Percentiles rank a stretch among this genome's conserved stretches.
These are phyloP conservation scores for Cunninghamia lanceolata DNA, from an alignment of 75 land plant species.

Conservation along the genomic window DNA sequence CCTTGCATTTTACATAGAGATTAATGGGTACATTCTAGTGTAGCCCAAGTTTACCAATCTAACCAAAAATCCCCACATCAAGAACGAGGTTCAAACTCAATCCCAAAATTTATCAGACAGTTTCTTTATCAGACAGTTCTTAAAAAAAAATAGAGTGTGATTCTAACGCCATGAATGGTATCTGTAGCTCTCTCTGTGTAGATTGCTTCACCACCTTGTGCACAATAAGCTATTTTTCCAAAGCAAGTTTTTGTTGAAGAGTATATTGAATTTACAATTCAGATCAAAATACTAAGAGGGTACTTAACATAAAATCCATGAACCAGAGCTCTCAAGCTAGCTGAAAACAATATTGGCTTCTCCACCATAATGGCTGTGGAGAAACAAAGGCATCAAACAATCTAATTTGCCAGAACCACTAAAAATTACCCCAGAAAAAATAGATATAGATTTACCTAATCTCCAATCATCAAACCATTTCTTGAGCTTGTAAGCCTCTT, in stretches of 20 bases:
- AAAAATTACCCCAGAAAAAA: background rate
- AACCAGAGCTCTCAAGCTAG: background rate
- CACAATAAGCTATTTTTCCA: background rate
- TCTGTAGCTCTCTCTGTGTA: too few relatives aligned
- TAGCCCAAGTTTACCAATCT: too few relatives aligned
- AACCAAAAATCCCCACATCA: too few relatives aligned
- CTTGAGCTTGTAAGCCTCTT: background rate
- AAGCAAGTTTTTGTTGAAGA: background rate
- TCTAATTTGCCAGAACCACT: background rate
- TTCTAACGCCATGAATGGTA: too few relatives aligned
- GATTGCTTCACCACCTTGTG: too few relatives aligned
- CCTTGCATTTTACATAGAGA: too few relatives aligned
- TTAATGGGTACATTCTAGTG: too few relatives aligned
- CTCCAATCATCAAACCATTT: background rate
- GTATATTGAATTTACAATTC: background rate
- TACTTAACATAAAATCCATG: too few relatives aligned
- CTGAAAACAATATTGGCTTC: background rate
- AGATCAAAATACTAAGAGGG: background rate
- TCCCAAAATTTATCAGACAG: too few relatives aligned
- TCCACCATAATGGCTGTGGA: background rate
- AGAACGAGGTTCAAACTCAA: too few relatives aligned
- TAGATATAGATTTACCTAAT: background rate
- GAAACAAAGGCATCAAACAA: background rate
- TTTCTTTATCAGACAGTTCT: too few relatives aligned
- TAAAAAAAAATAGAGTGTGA: too few relatives aligned